phyloP scores from a whole-genome alignment of 768 basidiomycete genomes.

The Lentinula raphanica region DNA sequence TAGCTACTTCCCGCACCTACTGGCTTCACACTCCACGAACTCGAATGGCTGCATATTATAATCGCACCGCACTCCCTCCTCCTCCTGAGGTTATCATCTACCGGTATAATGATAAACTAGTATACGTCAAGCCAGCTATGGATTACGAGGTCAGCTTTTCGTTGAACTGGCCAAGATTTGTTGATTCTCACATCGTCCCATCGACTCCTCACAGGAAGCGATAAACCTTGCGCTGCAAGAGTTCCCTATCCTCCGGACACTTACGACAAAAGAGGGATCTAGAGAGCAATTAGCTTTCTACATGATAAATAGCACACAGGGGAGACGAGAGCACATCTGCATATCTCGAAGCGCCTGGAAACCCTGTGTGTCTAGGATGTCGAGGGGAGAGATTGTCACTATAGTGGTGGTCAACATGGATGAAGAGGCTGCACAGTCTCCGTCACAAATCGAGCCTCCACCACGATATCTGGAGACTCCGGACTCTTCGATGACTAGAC shows the following conservation, averaged over 20 bases:
- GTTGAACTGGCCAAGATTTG: not conserved
- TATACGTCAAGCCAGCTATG: conserved; percentile 43
- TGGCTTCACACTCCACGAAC: no score
- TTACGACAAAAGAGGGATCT: conserved; percentile 12
- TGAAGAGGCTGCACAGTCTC: conserved; percentile 17
- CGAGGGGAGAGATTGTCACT: conserved; percentile 45
- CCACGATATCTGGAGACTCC: conserved; percentile 41
- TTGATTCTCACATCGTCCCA: not conserved
- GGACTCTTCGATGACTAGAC: conserved; percentile 15
- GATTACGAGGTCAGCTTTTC: conserved; percentile 41
- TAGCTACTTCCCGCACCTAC: no score
- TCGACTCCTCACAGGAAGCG: conserved; percentile 33
- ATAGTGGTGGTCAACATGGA: conserved; percentile 28
- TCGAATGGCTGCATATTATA: conserved; percentile 20
- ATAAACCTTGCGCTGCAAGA: conserved; percentile 45
- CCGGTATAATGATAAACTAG: conserved; percentile 34
- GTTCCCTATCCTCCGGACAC: conserved; percentile 30
- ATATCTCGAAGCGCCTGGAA: conserved; percentile 53
- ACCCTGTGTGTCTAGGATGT: conserved; percentile 31
- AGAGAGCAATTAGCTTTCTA: conserved; percentile 42
- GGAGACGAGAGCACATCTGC: conserved; percentile 31
- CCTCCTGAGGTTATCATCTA: conserved; percentile 45
- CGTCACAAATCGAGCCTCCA: conserved; percentile 20
- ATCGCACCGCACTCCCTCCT: conserved; percentile 12
- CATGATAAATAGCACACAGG: conserved; percentile 27